Evolutionary conservation across 148 eudicot species (phyloP), one percentile per base, ranked within the genome.

Genomic region (Amaranthus cruentus): DNA sequence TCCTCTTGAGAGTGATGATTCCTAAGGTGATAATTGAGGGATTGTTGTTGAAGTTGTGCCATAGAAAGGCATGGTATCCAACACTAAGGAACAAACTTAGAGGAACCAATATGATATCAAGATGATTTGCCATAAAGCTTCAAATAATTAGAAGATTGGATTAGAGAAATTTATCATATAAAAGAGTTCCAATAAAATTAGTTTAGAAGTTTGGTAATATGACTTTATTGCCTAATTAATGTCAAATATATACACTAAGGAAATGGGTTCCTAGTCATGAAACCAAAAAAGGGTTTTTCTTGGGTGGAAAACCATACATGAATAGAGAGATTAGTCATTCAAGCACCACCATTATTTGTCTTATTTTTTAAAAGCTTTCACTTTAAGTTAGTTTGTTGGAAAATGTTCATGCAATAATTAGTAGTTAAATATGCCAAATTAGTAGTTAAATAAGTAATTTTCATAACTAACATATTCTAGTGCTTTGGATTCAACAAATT

Each of bases 61-160:
- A 80, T 57, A 80, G 58, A 55, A 72, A 80, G n/a, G 63, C 83
- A 75, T 80, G 83, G 4, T 80, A 80, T 15, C 83, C 83, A 3
- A 80, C 65, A 11, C 68, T 72, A 13, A 80, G 43, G 69, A 80
- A 72, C 44, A 80, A 3, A 62, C 83, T 80, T 4, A 76, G 43
- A 10, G 83, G 83, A 42, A 80, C 79, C 52, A 80, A 62, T 14
- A 73, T 76, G 44, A 74, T 80, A 69, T 77, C 80, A 15, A 78
- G 51, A 67, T 72, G 72, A 78, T 72, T 66, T 5, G 59, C 52
- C 49, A 14, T 55, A 21, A 53, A 52, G 47, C 55, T 21, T 64
- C 6, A 15, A 55, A 47, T 4, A 43, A 7, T 58, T 21, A 38
- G 1, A 48, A 5, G n/a, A 64, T 10, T 56, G 63, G 47, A 57